A percentile compares a stretch with the other conserved stretches of the same genome.
Evolutionary conservation across 306 rosid species (phyloP).

Genomic region (Quercus cerris): DNA sequence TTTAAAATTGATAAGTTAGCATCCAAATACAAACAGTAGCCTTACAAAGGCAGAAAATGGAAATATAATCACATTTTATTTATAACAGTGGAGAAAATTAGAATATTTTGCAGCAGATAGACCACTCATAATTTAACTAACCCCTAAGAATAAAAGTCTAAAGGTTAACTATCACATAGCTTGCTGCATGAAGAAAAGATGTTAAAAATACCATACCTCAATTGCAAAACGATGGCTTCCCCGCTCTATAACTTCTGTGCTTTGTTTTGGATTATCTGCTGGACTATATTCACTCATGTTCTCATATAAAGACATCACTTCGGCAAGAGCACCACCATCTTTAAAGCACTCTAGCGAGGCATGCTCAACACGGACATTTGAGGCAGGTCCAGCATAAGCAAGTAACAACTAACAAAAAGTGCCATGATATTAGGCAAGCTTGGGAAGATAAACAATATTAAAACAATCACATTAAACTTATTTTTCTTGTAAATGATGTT

Average conservation of each 20-base stretch:
- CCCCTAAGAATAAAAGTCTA: not conserved
- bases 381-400: conserved; percentile 90
- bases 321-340: conserved; percentile 83
- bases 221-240: conserved; percentile 42
- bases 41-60: not conserved
- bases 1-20: not conserved
- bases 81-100: not conserved
- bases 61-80: not conserved
- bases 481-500: not conserved
- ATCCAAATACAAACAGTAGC: conserved; percentile 6
- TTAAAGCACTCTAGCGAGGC: conserved; percentile 60
- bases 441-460: conserved; percentile 1
- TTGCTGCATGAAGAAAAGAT: conserved; percentile 1
- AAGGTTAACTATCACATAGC: not conserved
- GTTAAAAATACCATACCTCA: conserved; percentile 44
- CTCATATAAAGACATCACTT: conserved; percentile 69
- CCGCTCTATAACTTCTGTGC: conserved; percentile 31
- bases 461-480: not conserved
- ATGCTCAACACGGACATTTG: conserved; percentile 78
- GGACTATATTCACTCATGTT: conserved; percentile 35
- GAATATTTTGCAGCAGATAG: not conserved
- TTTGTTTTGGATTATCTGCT: conserved; percentile 31
- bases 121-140: not conserved
- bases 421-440: conserved; percentile 10
- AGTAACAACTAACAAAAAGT: conserved; percentile 54